Base-by-base conservation (phyloP, 2,329 filamentous ascomycete genomes). In the Aspergillus chevalieri region DNA sequence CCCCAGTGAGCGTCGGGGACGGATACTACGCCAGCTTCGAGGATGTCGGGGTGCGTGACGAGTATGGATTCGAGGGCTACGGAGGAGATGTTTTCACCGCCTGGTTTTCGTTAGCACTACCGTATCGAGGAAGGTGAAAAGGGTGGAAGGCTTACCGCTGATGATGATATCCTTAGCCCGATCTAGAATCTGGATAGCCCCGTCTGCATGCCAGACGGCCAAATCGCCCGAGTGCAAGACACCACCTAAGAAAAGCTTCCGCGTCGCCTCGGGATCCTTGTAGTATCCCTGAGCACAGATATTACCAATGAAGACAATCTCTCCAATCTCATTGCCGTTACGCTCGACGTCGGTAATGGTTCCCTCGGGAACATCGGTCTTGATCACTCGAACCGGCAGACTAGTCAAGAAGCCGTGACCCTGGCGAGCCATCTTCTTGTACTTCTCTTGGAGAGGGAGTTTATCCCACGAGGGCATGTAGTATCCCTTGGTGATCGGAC, bases 161-260 rank as follows among this genome's bases (percentile, higher is more conserved):
- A 98, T 98, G 63, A 98, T 98, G 47, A 98, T 96, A 65, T 98
- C 93, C 75, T 98, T 98, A 12, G 89, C 88, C 17, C 93, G 81
- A 70, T 98, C 93, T 51, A 94, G 75, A 55, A 98, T 95, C 74
- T 97, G 89, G 42, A 90, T 85, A 50, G 88, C 86, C 1, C 92
- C 91, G 65, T 97, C 93, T 0, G 86, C 79, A 72, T 96, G 89
- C 87, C 88, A 91, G 0, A 97, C 91, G 1, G 93, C 93, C 44
- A 98, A 71, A 67, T 98, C 93, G 0, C 93, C 93, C 14, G 87
- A 92, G 71, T 95, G 93, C 60, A 90, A 73, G 17, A 85, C 89
- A 3, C 91, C 91, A 6, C 93, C 93, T 0, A 83, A 84, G 68
- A 95, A 97, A 21, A 98, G 74, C 72, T 92, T 93, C 50, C 78